Conservation (phyloP, 768 basidiomycete species). For the Lentinula raphanica region DNA sequence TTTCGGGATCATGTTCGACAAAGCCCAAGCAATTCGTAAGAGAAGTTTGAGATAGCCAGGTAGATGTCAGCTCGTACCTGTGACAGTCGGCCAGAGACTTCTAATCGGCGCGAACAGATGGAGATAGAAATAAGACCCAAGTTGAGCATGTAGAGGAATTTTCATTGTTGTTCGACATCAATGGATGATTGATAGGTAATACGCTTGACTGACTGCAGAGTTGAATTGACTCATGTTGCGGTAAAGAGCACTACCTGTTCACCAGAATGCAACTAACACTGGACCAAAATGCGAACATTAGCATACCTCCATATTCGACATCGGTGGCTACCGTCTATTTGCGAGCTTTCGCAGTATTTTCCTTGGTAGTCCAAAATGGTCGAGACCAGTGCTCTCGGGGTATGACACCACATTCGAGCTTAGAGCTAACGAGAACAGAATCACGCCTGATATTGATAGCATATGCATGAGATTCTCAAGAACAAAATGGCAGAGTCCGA, state of each 20-base stretch:
- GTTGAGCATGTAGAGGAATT: no score
- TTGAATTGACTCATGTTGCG: conserved; percentile 71
- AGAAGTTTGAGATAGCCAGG: no score
- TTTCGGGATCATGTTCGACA: conserved; percentile 48
- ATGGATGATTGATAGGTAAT: neutral
- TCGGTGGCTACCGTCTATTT: conserved; percentile 52
- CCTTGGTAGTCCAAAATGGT: conserved; percentile 71
- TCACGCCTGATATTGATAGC: conserved; percentile 17
- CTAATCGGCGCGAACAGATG: conserved; percentile 62
- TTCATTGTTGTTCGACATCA: no score
- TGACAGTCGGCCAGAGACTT: conserved; percentile 67
- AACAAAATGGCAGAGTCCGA: no score
- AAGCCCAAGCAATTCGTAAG: no score
- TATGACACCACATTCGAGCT: conserved; percentile 53
- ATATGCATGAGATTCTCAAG: no score
- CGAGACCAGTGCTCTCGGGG: conserved; percentile 68
- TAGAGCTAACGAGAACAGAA: conserved; percentile 21
- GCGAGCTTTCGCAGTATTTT: conserved; percentile 49
- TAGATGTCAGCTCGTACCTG: conserved; percentile 37
- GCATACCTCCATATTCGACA: conserved; percentile 33
- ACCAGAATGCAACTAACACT: conserved; percentile 28
- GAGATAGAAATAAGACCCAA: conserved; percentile 73
- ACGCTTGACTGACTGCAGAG: conserved; percentile 41
- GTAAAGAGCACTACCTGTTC: conserved; percentile 31
- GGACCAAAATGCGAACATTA: conserved; percentile 23